Base-by-base conservation (phyloP, 306 rosid genomes). In the Parietaria judaica region DNA sequence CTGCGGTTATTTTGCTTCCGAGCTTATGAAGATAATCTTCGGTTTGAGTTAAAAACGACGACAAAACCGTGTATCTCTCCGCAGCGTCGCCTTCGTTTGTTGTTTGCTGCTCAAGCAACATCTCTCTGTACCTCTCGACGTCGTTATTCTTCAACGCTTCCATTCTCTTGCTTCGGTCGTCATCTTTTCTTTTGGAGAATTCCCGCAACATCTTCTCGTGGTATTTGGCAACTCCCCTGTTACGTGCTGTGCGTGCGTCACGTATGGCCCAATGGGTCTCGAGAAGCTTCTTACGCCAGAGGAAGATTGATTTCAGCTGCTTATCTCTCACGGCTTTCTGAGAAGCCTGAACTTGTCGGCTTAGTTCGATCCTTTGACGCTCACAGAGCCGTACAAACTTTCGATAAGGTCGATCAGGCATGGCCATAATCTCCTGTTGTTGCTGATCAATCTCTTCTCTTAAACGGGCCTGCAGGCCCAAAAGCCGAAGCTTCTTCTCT, bases 401-500 rank as follows among this genome's bases (percentile, higher is more conserved):
- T 45, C 96, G 82, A 65, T 92, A 88, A 56, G 94, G 95, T 80
- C 98, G 86, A 48, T 92, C 98, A 14, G 96, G 92, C 96, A 92
- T 92, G 71, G 95, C 90, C 96, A 92, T 88, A 76, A 92, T 92
- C 82, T 92, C 94, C 69, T 92, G 96, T 74, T 92, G 98, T 39
- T 88, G 98, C 68, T 88, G 95, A 80, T 92, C 96, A 66, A 92
- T 84, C 83, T 92, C 98, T 56, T 86, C 90, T 74, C 96, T 88
- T 69, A 92, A 79, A 47, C 96, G 94, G 15, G 96, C 83, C 83
- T 92, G 98, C 61, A 80, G 73, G 82, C 86, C 90, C 68, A 77
- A 65, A 80, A 92, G 95, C 47, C 90, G 84, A 36, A 92, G 89
- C 78, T 92, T 92, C 74, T 88, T 92, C 69, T 84, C 98, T 80